A percentile compares a stretch with the other conserved stretches of the same genome.
Conservation (phyloP, 164 flowering plant species). For the Dillenia suffruticosa region DNA sequence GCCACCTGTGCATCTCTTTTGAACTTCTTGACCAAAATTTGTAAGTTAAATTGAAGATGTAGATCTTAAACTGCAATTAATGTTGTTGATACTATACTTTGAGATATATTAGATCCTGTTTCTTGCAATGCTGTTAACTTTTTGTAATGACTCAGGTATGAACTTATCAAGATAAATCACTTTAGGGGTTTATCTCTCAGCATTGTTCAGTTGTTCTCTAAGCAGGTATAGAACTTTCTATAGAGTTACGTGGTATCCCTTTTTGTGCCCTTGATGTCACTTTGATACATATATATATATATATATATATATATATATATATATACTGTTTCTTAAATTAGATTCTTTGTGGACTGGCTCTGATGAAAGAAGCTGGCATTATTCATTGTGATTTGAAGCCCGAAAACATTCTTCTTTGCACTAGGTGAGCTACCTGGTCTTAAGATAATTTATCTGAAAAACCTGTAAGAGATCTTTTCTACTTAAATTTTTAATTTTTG, state of each 20-base stretch:
- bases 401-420: constrained; percentile 91
- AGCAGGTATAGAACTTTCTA: constrained; percentile 53
- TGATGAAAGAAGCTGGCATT: constrained; percentile 91
- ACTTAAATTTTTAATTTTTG: constrained; percentile 18
- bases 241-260: background rate
- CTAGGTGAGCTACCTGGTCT: constrained; percentile 50
- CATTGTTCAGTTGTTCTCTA: constrained; percentile 89
- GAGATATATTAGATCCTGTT: background rate
- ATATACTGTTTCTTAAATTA: constrained; percentile 17
- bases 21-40: constrained; percentile 89
- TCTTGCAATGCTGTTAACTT: constrained; percentile 6
- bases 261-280: too few relatives aligned
- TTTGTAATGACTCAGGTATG: constrained; percentile 50
- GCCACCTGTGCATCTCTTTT: constrained; percentile 92
- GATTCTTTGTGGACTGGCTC: constrained; percentile 81
- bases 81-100: background rate
- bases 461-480: constrained; percentile 5
- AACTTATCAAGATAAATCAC: constrained; percentile 83
- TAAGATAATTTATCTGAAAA: constrained; percentile 2
- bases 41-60: constrained; percentile 44
- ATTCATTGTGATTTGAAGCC: constrained; percentile 99
- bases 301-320: background rate
- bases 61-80: background rate
- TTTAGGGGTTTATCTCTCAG: constrained; percentile 85
- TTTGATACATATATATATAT: too few relatives aligned